Percentiles rank a stretch among this genome's conserved stretches.
Evolutionary conservation across 2,329 filamentous ascomycete species (phyloP).

Genomic region (Fusarium sp.): DNA sequence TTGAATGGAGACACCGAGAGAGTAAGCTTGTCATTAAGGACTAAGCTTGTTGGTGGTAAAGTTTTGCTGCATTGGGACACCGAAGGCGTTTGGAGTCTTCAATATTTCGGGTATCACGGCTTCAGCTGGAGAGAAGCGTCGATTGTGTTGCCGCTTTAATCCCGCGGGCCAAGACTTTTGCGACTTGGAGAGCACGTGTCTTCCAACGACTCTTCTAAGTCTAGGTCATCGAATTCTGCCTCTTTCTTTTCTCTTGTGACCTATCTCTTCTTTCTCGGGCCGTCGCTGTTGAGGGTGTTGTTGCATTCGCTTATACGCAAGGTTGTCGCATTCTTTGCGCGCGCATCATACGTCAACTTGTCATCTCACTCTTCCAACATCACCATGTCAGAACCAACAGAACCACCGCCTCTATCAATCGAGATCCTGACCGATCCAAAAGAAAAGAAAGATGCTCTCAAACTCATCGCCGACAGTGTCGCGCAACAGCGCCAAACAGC

Average conservation of each 20-base stretch:
- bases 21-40: conserved; percentile 18
- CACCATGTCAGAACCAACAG: conserved; percentile 17
- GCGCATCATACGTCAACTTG: background rate
- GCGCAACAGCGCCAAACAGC: conserved; percentile 82
- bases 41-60: conserved; percentile 30
- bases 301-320: background rate
- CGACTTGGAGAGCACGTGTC: background rate
- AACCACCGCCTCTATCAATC: conserved; percentile 71
- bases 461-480: conserved; percentile 81
- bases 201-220: background rate
- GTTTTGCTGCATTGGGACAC: conserved; percentile 36
- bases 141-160: conserved; percentile 22
- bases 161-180: conserved; percentile 15
- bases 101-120: conserved; percentile 34
- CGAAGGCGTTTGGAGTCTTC: conserved; percentile 10
- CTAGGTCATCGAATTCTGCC: background rate
- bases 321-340: background rate
- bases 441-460: conserved; percentile 74
- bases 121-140: conserved; percentile 1
- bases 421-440: conserved; percentile 60
- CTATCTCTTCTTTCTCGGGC: background rate
- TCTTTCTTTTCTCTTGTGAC: background rate
- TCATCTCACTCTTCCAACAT: background rate
- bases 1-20: conserved; percentile 30
- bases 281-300: background rate